Conservation (phyloP, 2,329 filamentous ascomycete genomes). For the Fusarium robinianum region DNA sequence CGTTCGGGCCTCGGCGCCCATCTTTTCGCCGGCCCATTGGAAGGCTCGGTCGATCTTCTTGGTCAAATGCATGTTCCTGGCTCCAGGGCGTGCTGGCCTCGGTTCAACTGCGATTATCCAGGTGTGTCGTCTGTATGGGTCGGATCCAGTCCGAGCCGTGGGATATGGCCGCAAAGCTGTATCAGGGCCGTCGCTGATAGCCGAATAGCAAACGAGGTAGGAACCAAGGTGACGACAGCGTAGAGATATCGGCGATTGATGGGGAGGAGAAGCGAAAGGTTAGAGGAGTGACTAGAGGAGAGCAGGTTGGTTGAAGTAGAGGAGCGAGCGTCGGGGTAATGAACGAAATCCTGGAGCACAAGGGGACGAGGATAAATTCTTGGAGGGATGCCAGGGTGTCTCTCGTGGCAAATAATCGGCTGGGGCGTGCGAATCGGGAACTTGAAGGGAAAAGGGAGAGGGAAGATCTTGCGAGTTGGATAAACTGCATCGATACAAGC, state of each 20-base stretch:
- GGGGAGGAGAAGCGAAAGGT: conserved; percentile 17
- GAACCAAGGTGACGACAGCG: neutral
- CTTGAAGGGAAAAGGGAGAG: conserved; percentile 5
- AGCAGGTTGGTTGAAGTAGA: neutral
- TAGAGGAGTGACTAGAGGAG: neutral
- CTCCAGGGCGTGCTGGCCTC: conserved; percentile 16
- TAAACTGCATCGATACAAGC: too few relatives aligned
- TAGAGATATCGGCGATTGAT: conserved; percentile 2
- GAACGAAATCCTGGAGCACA: conserved; percentile 32
- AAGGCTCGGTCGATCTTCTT: conserved; percentile 96
- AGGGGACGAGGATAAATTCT: conserved; percentile 18
- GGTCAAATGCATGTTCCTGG: conserved; percentile 61
- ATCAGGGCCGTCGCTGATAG: conserved; percentile 18
- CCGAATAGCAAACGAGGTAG: conserved; percentile 6
- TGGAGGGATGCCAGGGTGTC: conserved; percentile 29
- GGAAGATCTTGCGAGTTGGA: conserved; percentile 8
- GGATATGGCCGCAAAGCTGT: conserved; percentile 16
- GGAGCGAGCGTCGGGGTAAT: conserved; percentile 34
- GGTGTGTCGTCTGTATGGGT: conserved; percentile 6
- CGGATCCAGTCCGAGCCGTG: conserved; percentile 34
- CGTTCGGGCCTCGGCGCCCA: conserved; percentile 90
- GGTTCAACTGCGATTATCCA: conserved; percentile 5
- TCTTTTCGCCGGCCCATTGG: conserved; percentile 97
- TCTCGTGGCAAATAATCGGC: conserved; percentile 30
- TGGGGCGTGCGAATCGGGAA: conserved; percentile 24